Percentiles rank a stretch among this genome's conserved stretches.
Evolutionary conservation across 495 filamentous ascomycete species (phyloP).

Genomic region (Pyrenopolyporus hunteri): DNA sequence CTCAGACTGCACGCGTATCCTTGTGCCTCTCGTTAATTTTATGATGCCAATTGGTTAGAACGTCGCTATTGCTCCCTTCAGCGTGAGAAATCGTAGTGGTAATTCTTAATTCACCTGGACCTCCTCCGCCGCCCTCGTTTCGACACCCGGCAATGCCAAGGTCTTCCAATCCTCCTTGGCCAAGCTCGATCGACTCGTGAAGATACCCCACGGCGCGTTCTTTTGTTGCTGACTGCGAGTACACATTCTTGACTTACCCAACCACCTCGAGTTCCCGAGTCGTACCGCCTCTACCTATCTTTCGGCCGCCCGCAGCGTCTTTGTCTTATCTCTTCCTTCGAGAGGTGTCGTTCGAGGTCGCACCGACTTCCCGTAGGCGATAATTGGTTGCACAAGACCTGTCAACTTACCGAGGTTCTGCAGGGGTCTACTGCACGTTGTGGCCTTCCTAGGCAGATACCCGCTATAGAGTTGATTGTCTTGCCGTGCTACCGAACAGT

Average conservation of each 20-base stretch:
- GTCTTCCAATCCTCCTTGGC: conserved; percentile 14
- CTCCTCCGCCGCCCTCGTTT: neutral
- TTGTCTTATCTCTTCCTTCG: conserved; percentile 25
- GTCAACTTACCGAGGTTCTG: conserved; percentile 14
- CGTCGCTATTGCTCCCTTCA: conserved; percentile 10
- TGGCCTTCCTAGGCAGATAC: neutral
- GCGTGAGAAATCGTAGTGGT: conserved; percentile 28
- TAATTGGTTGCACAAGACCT: conserved; percentile 25
- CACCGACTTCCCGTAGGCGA: conserved; percentile 14
- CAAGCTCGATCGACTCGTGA: conserved; percentile 27
- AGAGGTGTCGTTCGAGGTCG: conserved; percentile 18
- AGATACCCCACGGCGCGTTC: conserved; percentile 15
- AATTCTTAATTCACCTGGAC: conserved; percentile 20
- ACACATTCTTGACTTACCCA: conserved; percentile 1
- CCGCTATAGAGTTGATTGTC: conserved; percentile 21
- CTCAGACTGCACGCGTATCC: neutral
- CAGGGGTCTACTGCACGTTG: conserved; percentile 20
- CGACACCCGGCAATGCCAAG: conserved; percentile 15
- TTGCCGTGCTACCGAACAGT: conserved; percentile 13
- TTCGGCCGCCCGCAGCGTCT: conserved; percentile 35
- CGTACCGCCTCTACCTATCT: conserved; percentile 20
- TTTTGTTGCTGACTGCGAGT: conserved; percentile 8
- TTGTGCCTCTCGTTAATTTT: conserved; percentile 14
- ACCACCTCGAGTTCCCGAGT: conserved; percentile 25
- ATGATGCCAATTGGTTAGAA: neutral